Evolutionary conservation across 495 filamentous ascomycete species (phyloP).

Genomic region (Penicillium pancosmium): DNA sequence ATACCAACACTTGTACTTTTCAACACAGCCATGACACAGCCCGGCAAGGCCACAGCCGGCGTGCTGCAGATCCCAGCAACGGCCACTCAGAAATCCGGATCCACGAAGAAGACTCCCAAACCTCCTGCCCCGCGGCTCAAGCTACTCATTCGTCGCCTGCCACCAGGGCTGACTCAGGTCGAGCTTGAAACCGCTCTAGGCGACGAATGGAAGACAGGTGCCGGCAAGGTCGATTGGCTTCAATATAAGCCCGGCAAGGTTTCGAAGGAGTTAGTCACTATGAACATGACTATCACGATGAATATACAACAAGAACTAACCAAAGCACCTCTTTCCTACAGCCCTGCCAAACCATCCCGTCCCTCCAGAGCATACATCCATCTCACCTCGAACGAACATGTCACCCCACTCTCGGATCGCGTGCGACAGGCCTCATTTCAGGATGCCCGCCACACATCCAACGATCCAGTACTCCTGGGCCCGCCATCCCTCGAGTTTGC

Average conservation of each 20-base stretch:
- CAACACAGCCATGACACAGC: slow-evolving; percentile 34
- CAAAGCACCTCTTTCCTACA: slow-evolving; percentile 31
- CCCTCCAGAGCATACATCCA: slow-evolving; percentile 81
- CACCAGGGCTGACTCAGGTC: slow-evolving; percentile 78
- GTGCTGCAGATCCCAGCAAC: slow-evolving; percentile 62
- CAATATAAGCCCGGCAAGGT: slow-evolving; percentile 79
- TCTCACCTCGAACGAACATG: slow-evolving; percentile 61
- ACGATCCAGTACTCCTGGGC: slow-evolving; percentile 67
- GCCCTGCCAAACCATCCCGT: slow-evolving; percentile 73
- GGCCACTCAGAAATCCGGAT: slow-evolving; percentile 58
- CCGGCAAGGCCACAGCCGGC: slow-evolving; percentile 51
- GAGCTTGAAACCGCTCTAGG: slow-evolving; percentile 77
- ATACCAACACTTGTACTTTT: not conserved
- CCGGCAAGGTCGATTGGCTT: slow-evolving; percentile 83
- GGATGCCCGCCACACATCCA: slow-evolving; percentile 72
- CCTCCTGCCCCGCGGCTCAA: slow-evolving; percentile 70
- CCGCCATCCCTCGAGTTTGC: slow-evolving; percentile 81
- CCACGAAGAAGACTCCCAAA: slow-evolving; percentile 53
- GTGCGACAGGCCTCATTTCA: slow-evolving; percentile 67
- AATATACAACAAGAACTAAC: slow-evolving; percentile 14
- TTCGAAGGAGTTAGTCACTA: slow-evolving; percentile 72
- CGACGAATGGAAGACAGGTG: slow-evolving; percentile 78
- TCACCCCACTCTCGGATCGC: slow-evolving; percentile 62
- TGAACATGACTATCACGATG: slow-evolving; percentile 8
- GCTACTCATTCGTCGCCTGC: slow-evolving; percentile 80